phyloP scores from a whole-genome alignment of 1,284 basidiomycete species.

The Ustilago curta region DNA sequence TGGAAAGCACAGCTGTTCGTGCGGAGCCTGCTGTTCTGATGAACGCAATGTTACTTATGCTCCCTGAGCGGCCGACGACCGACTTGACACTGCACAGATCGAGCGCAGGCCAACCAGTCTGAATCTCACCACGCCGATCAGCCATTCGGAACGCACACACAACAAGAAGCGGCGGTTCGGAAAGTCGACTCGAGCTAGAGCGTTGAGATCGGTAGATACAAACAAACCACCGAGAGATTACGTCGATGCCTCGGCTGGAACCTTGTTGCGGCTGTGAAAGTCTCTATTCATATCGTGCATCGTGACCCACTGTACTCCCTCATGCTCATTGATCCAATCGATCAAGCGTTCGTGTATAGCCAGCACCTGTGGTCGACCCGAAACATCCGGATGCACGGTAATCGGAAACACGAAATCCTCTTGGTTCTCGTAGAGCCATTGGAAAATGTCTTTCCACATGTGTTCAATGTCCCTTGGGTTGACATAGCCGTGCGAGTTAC shows the following conservation, averaged over 20 bases:
- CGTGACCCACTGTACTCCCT: constrained; percentile 79
- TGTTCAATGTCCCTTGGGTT: constrained; percentile 78
- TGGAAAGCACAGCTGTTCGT: too few species aligned
- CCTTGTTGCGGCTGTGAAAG: constrained; percentile 27
- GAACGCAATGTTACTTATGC: too few species aligned
- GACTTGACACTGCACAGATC: too few species aligned
- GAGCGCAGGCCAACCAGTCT: too few species aligned
- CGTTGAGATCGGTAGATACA: not conserved
- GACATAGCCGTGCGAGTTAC: constrained; percentile 81
- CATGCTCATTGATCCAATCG: constrained; percentile 80
- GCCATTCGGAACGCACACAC: too few species aligned
- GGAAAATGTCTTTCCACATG: constrained; percentile 81
- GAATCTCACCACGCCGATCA: too few species aligned
- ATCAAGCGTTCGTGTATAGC: constrained; percentile 84
- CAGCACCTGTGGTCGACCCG: constrained; percentile 77
- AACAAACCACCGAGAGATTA: not conserved
- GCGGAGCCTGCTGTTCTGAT: too few species aligned
- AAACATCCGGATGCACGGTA: constrained; percentile 83
- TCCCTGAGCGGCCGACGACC: too few species aligned
- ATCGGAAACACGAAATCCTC: constrained; percentile 79
- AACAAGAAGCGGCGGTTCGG: not conserved
- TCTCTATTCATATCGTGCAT: constrained; percentile 74
- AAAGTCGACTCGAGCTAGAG: not conserved
- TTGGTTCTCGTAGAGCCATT: constrained; percentile 79
- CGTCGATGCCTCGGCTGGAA: constrained; percentile 6